phyloP scores from a whole-genome alignment of 495 filamentous ascomycete species.

The Astrothelium subdiscretum region DNA sequence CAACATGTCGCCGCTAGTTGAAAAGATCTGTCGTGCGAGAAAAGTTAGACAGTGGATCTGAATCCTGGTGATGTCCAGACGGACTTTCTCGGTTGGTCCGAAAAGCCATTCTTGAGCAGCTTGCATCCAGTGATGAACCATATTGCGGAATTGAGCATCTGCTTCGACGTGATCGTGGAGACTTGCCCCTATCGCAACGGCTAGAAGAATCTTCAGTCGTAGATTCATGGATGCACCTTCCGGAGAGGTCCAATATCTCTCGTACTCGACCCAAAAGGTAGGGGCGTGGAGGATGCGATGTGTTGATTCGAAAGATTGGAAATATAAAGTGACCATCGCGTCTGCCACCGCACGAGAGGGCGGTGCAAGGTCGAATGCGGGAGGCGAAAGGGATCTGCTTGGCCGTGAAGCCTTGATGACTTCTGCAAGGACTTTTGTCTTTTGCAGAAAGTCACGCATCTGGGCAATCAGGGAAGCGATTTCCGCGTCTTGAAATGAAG shows the following conservation, averaged over 20 bases:
- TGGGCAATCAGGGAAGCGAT: too few relatives aligned
- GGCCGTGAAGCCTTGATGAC: background rate
- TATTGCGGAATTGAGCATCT: constrained; percentile 25
- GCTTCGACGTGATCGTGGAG: constrained; percentile 5
- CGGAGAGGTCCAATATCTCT: constrained; percentile 35
- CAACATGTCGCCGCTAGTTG: constrained; percentile 41
- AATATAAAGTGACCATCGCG: constrained; percentile 41
- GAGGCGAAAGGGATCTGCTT: background rate
- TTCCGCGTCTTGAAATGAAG: too few relatives aligned
- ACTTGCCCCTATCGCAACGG: background rate
- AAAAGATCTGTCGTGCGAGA: constrained; percentile 40
- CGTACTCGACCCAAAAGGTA: constrained; percentile 43
- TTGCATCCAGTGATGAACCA: constrained; percentile 40
- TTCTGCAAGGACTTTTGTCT: too few relatives aligned
- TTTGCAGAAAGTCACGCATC: too few relatives aligned
- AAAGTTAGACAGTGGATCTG: constrained; percentile 46
- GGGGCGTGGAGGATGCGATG: constrained; percentile 48
- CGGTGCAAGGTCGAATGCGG: background rate
- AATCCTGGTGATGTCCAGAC: constrained; percentile 36
- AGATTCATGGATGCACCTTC: constrained; percentile 14
- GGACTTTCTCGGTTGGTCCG: constrained; percentile 40
- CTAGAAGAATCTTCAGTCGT: background rate
- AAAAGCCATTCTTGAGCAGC: constrained; percentile 45
- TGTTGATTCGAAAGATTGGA: constrained; percentile 44
- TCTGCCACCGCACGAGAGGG: constrained; percentile 30